phyloP scores from a whole-genome alignment of 805 yeast species.

The Zygoascus ofunaensis region DNA sequence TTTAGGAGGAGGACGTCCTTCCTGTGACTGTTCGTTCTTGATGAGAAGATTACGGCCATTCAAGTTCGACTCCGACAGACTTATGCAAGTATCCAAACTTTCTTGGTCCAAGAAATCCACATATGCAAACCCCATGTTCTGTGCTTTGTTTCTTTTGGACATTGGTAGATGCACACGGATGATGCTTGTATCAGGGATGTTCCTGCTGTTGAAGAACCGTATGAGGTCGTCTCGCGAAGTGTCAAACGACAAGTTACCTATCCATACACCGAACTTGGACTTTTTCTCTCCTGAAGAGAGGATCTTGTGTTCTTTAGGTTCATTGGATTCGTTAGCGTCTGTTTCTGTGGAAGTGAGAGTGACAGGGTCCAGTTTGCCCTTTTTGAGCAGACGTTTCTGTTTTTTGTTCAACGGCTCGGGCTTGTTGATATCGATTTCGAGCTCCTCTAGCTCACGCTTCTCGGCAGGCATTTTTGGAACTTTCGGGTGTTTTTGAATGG shows the following conservation, averaged over 20 bases:
- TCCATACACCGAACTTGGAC: constrained; percentile 70
- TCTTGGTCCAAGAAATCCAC: constrained; percentile 61
- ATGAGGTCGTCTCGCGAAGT: constrained; percentile 67
- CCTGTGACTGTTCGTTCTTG: constrained; percentile 69
- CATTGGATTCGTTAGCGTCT: constrained; percentile 24
- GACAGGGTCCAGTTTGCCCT: constrained; percentile 37
- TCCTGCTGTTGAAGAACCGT: constrained; percentile 52
- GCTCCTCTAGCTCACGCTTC: constrained; percentile 23
- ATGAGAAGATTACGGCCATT: constrained; percentile 83
- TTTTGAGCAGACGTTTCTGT: constrained; percentile 76
- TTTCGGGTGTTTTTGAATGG: background rate
- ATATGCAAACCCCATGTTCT: constrained; percentile 67
- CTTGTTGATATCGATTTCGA: constrained; percentile 38
- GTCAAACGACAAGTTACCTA: constrained; percentile 84
- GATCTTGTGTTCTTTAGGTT: constrained; percentile 25
- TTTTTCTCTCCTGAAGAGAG: constrained; percentile 26
- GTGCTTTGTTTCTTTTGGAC: constrained; percentile 33
- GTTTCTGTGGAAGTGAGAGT: constrained; percentile 22
- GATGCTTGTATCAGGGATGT: constrained; percentile 49
- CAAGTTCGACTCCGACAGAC: constrained; percentile 59
- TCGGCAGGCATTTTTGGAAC: background rate
- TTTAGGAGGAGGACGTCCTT: constrained; percentile 71
- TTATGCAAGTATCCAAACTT: constrained; percentile 54
- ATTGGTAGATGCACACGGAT: constrained; percentile 71
- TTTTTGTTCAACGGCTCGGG: constrained; percentile 84